Evolutionary conservation across 805 yeast genomes (phyloP), one percentile per base, ranked within the genome.

Genomic region (Myxozyma mucilagina): DNA sequence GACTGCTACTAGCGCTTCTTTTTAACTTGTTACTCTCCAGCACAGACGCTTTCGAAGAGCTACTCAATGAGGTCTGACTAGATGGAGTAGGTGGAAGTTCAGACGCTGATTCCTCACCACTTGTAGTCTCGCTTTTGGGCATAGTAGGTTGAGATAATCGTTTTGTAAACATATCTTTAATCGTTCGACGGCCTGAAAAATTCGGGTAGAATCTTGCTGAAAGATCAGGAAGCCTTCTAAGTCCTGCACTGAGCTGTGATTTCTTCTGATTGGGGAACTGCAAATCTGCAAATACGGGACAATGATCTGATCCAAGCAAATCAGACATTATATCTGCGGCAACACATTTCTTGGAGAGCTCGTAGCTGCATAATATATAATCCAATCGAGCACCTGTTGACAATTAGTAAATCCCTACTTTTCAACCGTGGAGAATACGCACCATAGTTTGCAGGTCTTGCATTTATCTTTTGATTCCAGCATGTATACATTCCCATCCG

Each of bases 241-340:
- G 43, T 3, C 32, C 42, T 2, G 32, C 13, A 13, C 18, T 6
- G 10, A 43, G 48, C 9, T 32, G n/a, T 34, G 32, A 32, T 8
- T 32, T 11, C 16, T 13, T 14, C 8, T 13, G 3, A 2, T 13
- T 24, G 4, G 41, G 34, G n/a, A 59, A 50, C 2, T 76, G 75
- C 47, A 91, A 69, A 71, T 90, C 97, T 1, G 90, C 80, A 69
- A 73, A 90, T 0, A 90, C 83, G 0, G 99, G 99, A 73, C 98
- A 93, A 74, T 93, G 99, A 72, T 93, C 99, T 0, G 97, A 90
- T 0, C 99, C 99, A 71, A 82, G 76, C 0, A 92, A 68, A 47
- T 79, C 79, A 0, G 90, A 86, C 81, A 88, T 80, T n/a, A 89
- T 88, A 63, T 81, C 81, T 0, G 77, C 77, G 45, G 72, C 73